Evolutionary conservation across 2,329 filamentous ascomycete genomes (phyloP), one percentile per base, ranked within the genome.

Genomic region (Leptographium flavum): DNA sequence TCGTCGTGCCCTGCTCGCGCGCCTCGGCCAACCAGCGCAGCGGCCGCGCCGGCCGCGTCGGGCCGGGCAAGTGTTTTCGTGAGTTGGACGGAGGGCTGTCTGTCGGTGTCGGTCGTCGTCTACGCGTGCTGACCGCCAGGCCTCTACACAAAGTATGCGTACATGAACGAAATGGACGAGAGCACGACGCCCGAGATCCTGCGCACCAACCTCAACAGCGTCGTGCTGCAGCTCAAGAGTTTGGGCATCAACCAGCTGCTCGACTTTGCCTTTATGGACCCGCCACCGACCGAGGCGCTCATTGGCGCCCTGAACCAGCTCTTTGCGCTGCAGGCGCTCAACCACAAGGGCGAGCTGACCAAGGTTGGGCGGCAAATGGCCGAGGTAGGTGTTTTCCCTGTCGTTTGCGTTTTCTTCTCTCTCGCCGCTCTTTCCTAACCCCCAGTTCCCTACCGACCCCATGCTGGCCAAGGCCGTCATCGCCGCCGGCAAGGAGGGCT

Each of bases 201-300:
- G 58, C 76, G 92, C 17, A 90, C 85, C 0, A 94, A 94, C 52
- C 71, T 98, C 11, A 90, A 83, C 54, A 74, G 79, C 19, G 81
- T 93, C 0, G 85, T 95, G 1, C 66, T 98, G 22, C 77, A 88
- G 49, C 69, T 98, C 9, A 95, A 94, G 58, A 86, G 84, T 0
- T 70, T 96, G 0, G 88, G 88, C 10, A 93, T 98, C 60, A 87
- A 94, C 58, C 83, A 96, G 55, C 69, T 98, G 0, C 74, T 98
- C 6, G 81, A 90, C 49, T 98, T 98, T 57, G 88, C 95, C 58
- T 96, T 94, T 55, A 87, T 96, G 79, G 90, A 96, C 54, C 82
- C 88, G 0, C 92, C 92, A 0, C 83, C 88, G 0, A 85, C 87
- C 0, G 87, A 95, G 57, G 85, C 87, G 1, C 75, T 98, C 28